A percentile compares a stretch with the other conserved stretches of the same genome.
Conservation (phyloP, 225 moss, liverwort and hornwort species). For the Neckera pumila region DNA sequence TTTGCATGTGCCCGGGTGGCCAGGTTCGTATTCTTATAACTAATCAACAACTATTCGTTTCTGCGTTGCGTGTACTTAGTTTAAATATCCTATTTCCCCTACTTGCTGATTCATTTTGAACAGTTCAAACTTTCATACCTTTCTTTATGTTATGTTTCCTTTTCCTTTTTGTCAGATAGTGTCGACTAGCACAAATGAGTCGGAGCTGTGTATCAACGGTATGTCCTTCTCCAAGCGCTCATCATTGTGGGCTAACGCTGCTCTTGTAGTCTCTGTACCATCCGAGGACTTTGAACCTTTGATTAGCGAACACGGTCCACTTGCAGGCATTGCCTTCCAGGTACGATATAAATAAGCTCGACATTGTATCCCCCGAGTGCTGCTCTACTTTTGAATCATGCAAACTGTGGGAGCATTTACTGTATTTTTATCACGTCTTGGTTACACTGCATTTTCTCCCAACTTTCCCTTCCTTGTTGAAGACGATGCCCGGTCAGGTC, state of each 20-base stretch:
- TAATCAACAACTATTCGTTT: not conserved
- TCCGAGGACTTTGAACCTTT: slow-evolving; percentile 44
- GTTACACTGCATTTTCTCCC: not conserved
- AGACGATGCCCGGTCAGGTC: not conserved
- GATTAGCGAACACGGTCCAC: slow-evolving; percentile 36
- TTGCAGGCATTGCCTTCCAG: slow-evolving; percentile 90
- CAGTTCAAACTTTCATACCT: not conserved
- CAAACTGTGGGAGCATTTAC: not conserved
- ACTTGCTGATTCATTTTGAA: not conserved
- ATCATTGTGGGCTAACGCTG: slow-evolving; percentile 95
- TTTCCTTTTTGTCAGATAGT: slow-evolving; percentile 49
- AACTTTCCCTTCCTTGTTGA: not conserved
- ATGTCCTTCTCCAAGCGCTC: slow-evolving; percentile 97
- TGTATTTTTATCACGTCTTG: not conserved
- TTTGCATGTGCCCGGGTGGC: slow-evolving; percentile 99
- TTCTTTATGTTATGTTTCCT: not conserved
- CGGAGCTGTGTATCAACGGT: slow-evolving; percentile 88
- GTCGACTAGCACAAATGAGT: slow-evolving; percentile 75
- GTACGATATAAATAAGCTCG: slow-evolving; percentile 6
- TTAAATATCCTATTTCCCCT: not conserved
- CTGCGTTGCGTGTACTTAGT: not conserved
- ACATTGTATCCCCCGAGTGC: not conserved
- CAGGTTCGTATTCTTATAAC: slow-evolving; percentile 36
- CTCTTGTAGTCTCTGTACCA: slow-evolving; percentile 84
- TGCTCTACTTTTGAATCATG: not conserved